phyloP scores from a whole-genome alignment of 495 filamentous ascomycete genomes.

The Jackrogersella multiformis region DNA sequence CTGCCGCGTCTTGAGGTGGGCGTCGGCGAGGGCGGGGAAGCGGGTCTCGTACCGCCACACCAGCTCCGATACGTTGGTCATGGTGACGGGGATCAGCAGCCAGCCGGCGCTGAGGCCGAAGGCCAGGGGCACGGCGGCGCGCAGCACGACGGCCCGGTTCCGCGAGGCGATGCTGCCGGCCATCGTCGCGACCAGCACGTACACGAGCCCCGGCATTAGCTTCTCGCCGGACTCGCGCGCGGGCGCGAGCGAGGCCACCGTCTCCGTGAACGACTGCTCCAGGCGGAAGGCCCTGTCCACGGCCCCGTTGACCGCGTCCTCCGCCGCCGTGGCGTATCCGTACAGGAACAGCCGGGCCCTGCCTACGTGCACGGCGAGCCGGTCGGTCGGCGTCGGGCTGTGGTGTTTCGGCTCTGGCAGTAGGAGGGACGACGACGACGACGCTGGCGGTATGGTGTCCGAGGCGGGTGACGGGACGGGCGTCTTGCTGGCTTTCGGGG shows the following conservation, averaged over 20 bases:
- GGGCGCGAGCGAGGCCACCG: conserved; percentile 86
- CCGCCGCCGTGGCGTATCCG: conserved; percentile 71
- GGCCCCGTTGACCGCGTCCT: conserved; percentile 79
- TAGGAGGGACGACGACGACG: conserved; percentile 27
- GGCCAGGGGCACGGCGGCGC: conserved; percentile 73
- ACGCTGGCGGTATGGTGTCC: conserved; percentile 41
- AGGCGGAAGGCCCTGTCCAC: conserved; percentile 78
- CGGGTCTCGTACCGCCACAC: conserved; percentile 89
- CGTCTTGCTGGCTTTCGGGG: conserved; percentile 48
- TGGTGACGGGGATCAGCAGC: conserved; percentile 78
- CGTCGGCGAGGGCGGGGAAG: conserved; percentile 79
- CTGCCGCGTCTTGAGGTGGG: conserved; percentile 73
- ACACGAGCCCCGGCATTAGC: conserved; percentile 84
- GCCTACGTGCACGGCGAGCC: conserved; percentile 84
- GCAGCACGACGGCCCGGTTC: conserved; percentile 82
- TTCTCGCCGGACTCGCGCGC: conserved; percentile 81
- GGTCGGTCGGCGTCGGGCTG: conserved; percentile 85
- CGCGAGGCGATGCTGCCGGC: conserved; percentile 87
- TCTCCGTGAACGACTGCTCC: conserved; percentile 85
- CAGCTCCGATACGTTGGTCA: conserved; percentile 83
- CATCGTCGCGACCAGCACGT: conserved; percentile 92
- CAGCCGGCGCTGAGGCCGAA: conserved; percentile 79
- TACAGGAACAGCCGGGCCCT: conserved; percentile 83
- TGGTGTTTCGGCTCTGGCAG: conserved; percentile 48
- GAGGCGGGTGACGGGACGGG: conserved; percentile 45